Conservation (phyloP, 2,329 filamentous ascomycete genomes). For the Talaromyces albobiverticillius region DNA sequence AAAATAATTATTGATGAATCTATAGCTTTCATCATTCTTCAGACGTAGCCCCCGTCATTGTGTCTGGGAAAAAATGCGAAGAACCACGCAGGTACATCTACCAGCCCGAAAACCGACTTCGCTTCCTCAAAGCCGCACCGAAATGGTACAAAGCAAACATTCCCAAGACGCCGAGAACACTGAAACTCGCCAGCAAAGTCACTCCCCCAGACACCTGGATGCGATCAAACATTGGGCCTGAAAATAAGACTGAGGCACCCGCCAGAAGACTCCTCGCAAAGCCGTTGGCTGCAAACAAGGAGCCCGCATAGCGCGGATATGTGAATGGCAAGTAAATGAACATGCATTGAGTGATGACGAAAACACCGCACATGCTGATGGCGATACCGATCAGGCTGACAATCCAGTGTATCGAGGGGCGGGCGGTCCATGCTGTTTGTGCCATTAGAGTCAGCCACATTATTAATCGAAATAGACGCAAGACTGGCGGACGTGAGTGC, state of each 20-base stretch:
- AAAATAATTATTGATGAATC: too few relatives aligned
- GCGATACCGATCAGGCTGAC: conserved; percentile 52
- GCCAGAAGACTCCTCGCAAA: conserved; percentile 30
- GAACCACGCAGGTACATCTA: too few relatives aligned
- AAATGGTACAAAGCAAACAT: background rate
- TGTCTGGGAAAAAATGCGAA: too few relatives aligned
- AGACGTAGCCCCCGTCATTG: too few relatives aligned
- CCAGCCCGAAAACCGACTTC: background rate
- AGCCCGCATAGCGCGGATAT: conserved; percentile 33
- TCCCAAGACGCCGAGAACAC: conserved; percentile 29
- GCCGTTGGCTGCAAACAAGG: conserved; percentile 34
- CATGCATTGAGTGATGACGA: conserved; percentile 44
- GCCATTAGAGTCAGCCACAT: background rate
- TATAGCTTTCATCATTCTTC: too few relatives aligned
- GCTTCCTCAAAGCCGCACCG: background rate
- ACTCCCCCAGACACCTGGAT: conserved; percentile 27
- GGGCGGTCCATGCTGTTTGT: conserved; percentile 46
- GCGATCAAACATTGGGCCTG: conserved; percentile 24
- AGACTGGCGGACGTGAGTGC: too few relatives aligned
- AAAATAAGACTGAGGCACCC: conserved; percentile 33
- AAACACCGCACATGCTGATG: conserved; percentile 36
- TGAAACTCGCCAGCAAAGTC: conserved; percentile 35
- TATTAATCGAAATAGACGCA: background rate
- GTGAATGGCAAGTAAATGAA: conserved; percentile 37
- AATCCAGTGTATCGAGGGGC: conserved; percentile 52